phyloP scores from a whole-genome alignment of 1,284 basidiomycete genomes.

The Tilletia horrida region DNA sequence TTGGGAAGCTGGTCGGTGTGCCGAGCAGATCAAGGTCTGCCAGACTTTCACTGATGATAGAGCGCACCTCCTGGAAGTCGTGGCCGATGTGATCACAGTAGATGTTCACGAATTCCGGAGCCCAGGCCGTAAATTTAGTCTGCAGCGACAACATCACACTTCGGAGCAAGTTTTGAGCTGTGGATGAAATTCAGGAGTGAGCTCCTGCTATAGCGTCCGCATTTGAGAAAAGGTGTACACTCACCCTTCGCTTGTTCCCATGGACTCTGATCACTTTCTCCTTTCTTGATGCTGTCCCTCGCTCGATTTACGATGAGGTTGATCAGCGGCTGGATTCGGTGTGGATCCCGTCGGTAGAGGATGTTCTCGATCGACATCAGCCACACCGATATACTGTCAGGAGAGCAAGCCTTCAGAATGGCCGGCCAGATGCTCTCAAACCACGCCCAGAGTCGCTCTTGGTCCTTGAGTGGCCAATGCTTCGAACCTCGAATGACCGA shows the following conservation, averaged over 20 bases:
- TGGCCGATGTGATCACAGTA: conserved; percentile 49
- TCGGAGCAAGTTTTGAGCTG: conserved; percentile 61
- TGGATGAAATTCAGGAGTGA: background rate
- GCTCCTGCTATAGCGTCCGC: background rate
- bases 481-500: conserved; percentile 75
- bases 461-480: conserved; percentile 73
- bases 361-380: conserved; percentile 59
- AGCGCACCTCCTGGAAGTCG: conserved; percentile 55
- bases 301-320: conserved; percentile 59
- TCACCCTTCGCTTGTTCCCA: conserved; percentile 38
- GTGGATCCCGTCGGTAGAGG: conserved; percentile 75
- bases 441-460: conserved; percentile 76
- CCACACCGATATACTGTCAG: conserved; percentile 57
- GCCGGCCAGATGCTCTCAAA: conserved; percentile 66
- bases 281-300: conserved; percentile 36
- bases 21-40: conserved; percentile 55
- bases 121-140: conserved; percentile 34
- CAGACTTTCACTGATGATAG: conserved; percentile 55
- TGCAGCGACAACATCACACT: conserved; percentile 37
- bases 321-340: conserved; percentile 72
- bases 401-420: conserved; percentile 64
- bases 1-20: conserved; percentile 70
- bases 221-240: background rate
- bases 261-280: conserved; percentile 30
- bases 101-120: conserved; percentile 41